Percentiles rank a stretch among this genome's conserved stretches.
phyloP scores from a whole-genome alignment of 1,284 basidiomycete species.

The Boletus mariae region DNA sequence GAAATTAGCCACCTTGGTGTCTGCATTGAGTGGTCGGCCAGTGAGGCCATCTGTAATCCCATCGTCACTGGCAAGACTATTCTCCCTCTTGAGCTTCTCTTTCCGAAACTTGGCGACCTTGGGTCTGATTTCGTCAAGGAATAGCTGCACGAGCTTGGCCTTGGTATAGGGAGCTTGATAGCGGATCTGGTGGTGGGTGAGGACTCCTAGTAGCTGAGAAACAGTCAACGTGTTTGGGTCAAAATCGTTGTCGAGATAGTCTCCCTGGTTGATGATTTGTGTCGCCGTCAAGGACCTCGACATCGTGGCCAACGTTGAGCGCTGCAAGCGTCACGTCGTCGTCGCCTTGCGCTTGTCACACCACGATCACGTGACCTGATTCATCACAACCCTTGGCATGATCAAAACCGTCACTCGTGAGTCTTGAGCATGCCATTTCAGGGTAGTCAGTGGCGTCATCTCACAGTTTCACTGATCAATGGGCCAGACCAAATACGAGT shows the following conservation, averaged over 20 bases:
- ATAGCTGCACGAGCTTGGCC: constrained; percentile 77
- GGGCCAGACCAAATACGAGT: neutral
- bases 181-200: constrained; percentile 78
- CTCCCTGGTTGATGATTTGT: constrained; percentile 66
- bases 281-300: constrained; percentile 63
- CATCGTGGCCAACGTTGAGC: constrained; percentile 41
- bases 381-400: neutral
- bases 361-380: constrained; percentile 21
- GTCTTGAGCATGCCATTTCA: no score
- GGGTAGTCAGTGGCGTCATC: neutral
- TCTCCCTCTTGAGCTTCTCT: constrained; percentile 62
- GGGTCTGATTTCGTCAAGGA: constrained; percentile 73
- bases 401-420: neutral
- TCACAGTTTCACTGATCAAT: neutral
- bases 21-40: constrained; percentile 54
- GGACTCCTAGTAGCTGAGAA: constrained; percentile 75
- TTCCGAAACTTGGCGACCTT: constrained; percentile 60
- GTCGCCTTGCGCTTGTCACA: neutral
- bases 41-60: constrained; percentile 78
- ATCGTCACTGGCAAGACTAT: constrained; percentile 70
- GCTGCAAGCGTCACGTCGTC: neutral
- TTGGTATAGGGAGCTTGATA: constrained; percentile 84
- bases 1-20: constrained; percentile 40
- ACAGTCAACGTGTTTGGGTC: constrained; percentile 78
- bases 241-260: constrained; percentile 84